Base-by-base conservation (phyloP, 371 early-diverging fungal genomes). In the Blastocladiella emersonii region DNA sequence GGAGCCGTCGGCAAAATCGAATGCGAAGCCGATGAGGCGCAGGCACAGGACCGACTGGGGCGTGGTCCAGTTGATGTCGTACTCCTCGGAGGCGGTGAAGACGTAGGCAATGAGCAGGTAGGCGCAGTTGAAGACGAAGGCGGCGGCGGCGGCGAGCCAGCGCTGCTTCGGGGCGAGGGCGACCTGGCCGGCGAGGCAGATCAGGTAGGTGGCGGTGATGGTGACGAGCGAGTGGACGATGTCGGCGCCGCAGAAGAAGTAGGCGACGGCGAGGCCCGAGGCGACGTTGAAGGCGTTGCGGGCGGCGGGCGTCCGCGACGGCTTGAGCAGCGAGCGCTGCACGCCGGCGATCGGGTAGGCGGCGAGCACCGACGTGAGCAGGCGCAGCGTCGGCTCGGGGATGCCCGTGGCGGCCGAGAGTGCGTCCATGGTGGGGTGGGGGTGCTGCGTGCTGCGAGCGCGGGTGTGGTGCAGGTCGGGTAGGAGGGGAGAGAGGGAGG, bases 11-110 rank as follows among this genome's bases (percentile, higher is more conserved):
- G 72, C 74, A 61, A 73, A 81, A 65, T 87, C 88, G 70, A 84
- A 76, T 27, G 76, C 81, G 64, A 84, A 82, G 0, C 86, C 87
- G 72, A 88, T 87, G 70, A 88, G 67, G 51, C 86, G 78, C 37
- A 88, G 71, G 64, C 84, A 83, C 30, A 87, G 73, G 7, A 88
- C 81, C 62, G 85, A 87, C 66, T 86, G 85, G 25, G 84, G 77
- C 78, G 85, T 86, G 7, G 86, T 84, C 78, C 84, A 87, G 63
- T 79, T 75, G 60, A 87, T 74, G 65, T 84, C 84, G 59, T 86
- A 86, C 0, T 74, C 83, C 55, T 79, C 81, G 21, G 79, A 76
- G 19, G 77, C 70, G 39, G 74, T 75, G 56, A 66, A 74, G 63
- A 74, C 73, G 71, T 86, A 86, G 0, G 80, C 81, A 2, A 66